A percentile compares a stretch with the other conserved stretches of the same genome.
Evolutionary conservation across 2,329 filamentous ascomycete species (phyloP).

Genomic region (Aspergillus novoparasiticus): DNA sequence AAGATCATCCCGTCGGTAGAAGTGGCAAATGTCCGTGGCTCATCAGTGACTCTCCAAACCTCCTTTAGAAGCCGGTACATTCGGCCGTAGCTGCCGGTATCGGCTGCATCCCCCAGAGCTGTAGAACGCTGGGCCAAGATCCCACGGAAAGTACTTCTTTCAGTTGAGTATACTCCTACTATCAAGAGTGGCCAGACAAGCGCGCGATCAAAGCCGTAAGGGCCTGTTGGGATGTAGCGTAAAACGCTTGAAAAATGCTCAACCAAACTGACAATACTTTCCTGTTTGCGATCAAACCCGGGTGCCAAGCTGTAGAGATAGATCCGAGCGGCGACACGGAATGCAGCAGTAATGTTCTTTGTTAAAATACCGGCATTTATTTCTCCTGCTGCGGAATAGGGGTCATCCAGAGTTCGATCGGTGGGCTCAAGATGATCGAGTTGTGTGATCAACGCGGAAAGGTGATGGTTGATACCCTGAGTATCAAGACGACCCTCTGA

Average conservation of each 20-base stretch:
- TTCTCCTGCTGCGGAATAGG: conserved; percentile 63
- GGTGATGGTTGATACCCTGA: conserved; percentile 80
- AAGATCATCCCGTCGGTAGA: not conserved
- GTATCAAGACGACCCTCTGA: conserved; percentile 71
- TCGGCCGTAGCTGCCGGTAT: conserved; percentile 81
- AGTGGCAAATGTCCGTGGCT: conserved; percentile 35
- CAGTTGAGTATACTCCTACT: conserved; percentile 74
- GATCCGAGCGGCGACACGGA: conserved; percentile 87
- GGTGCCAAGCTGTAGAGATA: conserved; percentile 93
- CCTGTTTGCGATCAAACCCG: conserved; percentile 74
- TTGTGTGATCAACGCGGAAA: conserved; percentile 81
- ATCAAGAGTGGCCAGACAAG: conserved; percentile 92
- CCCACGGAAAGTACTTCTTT: conserved; percentile 71
- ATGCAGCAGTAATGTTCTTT: conserved; percentile 84
- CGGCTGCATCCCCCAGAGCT: conserved; percentile 71
- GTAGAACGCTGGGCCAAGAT: conserved; percentile 75
- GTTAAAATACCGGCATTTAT: conserved; percentile 80
- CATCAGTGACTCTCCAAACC: conserved; percentile 76
- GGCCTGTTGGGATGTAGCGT: conserved; percentile 77
- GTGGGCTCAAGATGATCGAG: conserved; percentile 74
- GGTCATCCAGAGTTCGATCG: conserved; percentile 56
- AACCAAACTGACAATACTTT: conserved; percentile 73
- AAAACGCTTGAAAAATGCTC: conserved; percentile 75
- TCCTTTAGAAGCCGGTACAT: conserved; percentile 76
- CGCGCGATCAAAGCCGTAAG: conserved; percentile 81